phyloP scores from a whole-genome alignment of 257 asterid species.

The Solanum appendiculatum region DNA sequence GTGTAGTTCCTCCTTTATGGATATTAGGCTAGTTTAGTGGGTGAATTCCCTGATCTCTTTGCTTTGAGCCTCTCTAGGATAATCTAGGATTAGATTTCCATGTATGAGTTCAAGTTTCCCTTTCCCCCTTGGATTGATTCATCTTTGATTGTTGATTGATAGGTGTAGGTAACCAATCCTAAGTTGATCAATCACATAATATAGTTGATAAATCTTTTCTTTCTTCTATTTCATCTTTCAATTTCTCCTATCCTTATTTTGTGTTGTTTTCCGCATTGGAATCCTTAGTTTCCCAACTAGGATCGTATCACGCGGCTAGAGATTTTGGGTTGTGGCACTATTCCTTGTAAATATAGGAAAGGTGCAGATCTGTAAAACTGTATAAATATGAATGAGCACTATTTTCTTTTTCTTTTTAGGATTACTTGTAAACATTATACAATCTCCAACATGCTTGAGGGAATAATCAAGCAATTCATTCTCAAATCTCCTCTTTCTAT shows the following conservation, averaged over 20 bases:
- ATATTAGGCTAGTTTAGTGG: neutral
- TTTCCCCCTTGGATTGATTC: neutral
- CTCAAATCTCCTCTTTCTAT: neutral
- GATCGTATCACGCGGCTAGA: neutral
- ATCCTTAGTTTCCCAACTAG: neutral
- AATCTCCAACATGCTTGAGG: neutral
- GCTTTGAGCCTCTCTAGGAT: neutral
- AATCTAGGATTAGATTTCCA: neutral
- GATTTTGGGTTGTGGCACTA: neutral
- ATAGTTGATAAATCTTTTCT: neutral
- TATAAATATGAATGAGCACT: neutral
- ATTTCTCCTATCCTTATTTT: neutral
- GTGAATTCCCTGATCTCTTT: neutral
- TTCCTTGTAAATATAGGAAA: neutral
- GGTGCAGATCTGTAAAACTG: neutral
- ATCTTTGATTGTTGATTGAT: neutral
- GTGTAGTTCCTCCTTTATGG: neutral
- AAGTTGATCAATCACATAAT: neutral
- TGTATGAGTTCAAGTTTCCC: neutral
- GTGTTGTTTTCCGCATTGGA: neutral
- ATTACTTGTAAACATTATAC: neutral
- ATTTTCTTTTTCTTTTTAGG: neutral
- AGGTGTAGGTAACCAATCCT: neutral
- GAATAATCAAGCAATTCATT: neutral
- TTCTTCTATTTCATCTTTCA: neutral